Percentiles rank a stretch among this genome's conserved stretches.
These are phyloP conservation scores for Letharia lupina DNA, from an alignment of 495 filamentous ascomycete genomes.

Conservation along the genomic window DNA sequence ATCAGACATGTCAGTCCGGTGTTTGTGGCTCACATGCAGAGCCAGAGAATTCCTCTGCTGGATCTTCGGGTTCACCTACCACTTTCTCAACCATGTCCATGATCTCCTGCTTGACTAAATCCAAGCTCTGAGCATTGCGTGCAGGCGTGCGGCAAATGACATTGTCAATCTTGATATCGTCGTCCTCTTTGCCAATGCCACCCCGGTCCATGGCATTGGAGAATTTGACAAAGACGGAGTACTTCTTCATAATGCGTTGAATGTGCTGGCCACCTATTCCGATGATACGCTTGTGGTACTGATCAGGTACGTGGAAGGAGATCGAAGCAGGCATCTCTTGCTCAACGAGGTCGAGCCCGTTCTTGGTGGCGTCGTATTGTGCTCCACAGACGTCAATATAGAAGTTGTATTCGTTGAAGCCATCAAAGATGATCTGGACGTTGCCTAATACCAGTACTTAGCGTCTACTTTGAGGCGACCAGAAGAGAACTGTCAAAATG, in stretches of 20 bases:
- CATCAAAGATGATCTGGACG: conserved; percentile 98
- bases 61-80: conserved; percentile 40
- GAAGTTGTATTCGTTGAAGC: conserved; percentile 99
- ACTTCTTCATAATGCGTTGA: conserved; percentile 99
- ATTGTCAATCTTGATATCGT: conserved; percentile 97
- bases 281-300: conserved; percentile 99
- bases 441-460: conserved; percentile 47
- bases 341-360: conserved; percentile 84
- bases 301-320: conserved; percentile 98
- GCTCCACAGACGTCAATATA: conserved; percentile 94
- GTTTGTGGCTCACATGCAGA: conserved; percentile 15
- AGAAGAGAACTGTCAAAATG: not conserved
- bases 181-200: conserved; percentile 86
- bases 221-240: conserved; percentile 99
- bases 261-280: conserved; percentile 98
- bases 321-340: conserved; percentile 99
- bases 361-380: conserved; percentile 85
- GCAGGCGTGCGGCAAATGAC: conserved; percentile 97
- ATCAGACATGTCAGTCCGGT: conserved; percentile 24
- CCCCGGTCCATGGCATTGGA: conserved; percentile 99
- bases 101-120: conserved; percentile 97
- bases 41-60: conserved; percentile 15
- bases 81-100: conserved; percentile 98
- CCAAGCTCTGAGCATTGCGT: conserved; percentile 90
- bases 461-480: not conserved